A percentile compares a stretch with the other conserved stretches of the same genome.
Conservation (phyloP, 225 moss, liverwort and hornwort genomes). For the Polytrichum commune region DNA sequence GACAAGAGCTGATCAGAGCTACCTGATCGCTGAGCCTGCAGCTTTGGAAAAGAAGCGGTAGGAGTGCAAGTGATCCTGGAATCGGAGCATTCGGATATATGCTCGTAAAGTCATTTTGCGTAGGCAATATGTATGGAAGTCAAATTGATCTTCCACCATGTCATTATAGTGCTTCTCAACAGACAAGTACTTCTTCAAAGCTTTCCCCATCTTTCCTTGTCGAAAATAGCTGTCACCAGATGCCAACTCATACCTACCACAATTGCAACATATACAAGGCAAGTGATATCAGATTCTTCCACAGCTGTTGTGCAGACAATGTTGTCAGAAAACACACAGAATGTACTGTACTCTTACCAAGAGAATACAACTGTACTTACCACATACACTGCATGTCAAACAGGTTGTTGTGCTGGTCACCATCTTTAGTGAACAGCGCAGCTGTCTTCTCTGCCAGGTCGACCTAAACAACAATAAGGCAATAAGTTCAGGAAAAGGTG, state of each 20-base stretch:
- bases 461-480: constrained; percentile 41
- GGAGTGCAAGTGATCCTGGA: constrained; percentile 92
- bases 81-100: constrained; percentile 94
- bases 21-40: constrained; percentile 85
- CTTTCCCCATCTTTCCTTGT: constrained; percentile 85
- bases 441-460: constrained; percentile 97
- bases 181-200: constrained; percentile 93
- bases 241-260: constrained; percentile 83
- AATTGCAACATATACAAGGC: not conserved
- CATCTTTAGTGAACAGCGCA: constrained; percentile 95
- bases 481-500: not conserved
- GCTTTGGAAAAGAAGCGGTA: constrained; percentile 91
- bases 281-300: too few relatives aligned
- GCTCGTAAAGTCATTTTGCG: constrained; percentile 98
- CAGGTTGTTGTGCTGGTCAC: constrained; percentile 97
- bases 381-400: constrained; percentile 99
- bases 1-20: not conserved
- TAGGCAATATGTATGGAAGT: constrained; percentile 96
- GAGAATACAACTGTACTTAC: constrained; percentile 24
- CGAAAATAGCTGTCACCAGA: constrained; percentile 98
- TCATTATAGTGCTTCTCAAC: constrained; percentile 99
- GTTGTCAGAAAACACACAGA: too few relatives aligned
- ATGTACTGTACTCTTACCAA: too few relatives aligned
- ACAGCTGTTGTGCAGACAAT: too few relatives aligned
- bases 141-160: constrained; percentile 99